Evolutionary conservation across 805 yeast genomes (phyloP).

Genomic region (Hemisphaericaspora nanyangensis): DNA sequence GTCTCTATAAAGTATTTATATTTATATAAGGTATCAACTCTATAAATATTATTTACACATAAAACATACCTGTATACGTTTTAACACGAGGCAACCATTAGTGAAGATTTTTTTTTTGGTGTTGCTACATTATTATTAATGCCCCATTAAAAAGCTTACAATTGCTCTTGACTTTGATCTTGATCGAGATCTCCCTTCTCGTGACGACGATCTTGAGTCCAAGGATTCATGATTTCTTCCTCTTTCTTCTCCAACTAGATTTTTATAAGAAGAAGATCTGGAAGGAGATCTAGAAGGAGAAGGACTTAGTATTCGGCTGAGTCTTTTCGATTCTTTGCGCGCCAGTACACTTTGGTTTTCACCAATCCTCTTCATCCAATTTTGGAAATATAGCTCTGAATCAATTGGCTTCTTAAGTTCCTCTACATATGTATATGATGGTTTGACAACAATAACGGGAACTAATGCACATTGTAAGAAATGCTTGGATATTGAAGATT

Average conservation of each 20-base stretch:
- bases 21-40: too few species aligned
- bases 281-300: slow-evolving; percentile 15
- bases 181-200: slow-evolving; percentile 18
- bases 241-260: slow-evolving; percentile 14
- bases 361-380: slow-evolving; percentile 29
- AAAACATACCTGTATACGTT: too few species aligned
- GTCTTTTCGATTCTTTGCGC: slow-evolving; percentile 5
- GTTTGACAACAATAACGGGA: slow-evolving; percentile 43
- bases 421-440: slow-evolving; percentile 31
- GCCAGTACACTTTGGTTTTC: slow-evolving; percentile 12
- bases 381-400: slow-evolving; percentile 30
- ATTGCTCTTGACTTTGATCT: slow-evolving; percentile 14
- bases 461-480: slow-evolving; percentile 42
- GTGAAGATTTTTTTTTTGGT: too few species aligned
- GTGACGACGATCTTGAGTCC: background rate
- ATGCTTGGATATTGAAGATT: slow-evolving; percentile 35
- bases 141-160: slow-evolving; percentile 8
- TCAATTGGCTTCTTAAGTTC: slow-evolving; percentile 28
- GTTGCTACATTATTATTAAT: too few species aligned
- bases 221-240: slow-evolving; percentile 11
- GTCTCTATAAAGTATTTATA: too few species aligned
- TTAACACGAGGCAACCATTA: too few species aligned
- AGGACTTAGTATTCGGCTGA: slow-evolving; percentile 14
- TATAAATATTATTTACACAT: too few species aligned
- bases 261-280: slow-evolving; percentile 15